Evolutionary conservation across 345 rosid genomes (phyloP), one percentile per base, ranked within the genome.

Genomic region (Eucalyptus cloeziana): DNA sequence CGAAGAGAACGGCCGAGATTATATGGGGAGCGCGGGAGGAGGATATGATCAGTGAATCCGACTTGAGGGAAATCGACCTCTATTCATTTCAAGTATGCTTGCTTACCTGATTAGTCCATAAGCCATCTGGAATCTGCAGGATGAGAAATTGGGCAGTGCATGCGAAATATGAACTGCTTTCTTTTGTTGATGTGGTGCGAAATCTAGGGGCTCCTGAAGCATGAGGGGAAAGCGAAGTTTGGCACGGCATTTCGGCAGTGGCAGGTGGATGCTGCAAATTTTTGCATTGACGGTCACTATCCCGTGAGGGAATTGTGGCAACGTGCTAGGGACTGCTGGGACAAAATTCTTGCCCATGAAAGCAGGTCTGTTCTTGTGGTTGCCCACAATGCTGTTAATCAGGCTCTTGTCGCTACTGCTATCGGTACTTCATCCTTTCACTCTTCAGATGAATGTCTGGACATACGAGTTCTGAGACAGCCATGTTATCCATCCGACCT

Each of bases 301-400:
- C 99, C 99, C 0, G 98, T 96, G 86, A 94, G 98, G 91, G 99
- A 97, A 92, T 91, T 96, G 89, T 97, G 99, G 99, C 95, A 89
- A 8, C 96, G 99, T 54, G 99, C 95, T 79, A 90, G 94, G 76
- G 95, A 88, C 90, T 95, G 96, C 90, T 96, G 99, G 99, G 62
- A 86, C 52, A 90, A 89, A 88, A 94, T 97, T 49, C 94, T 96
- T 89, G 92, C 93, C 49, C 98, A 97, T 88, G 96, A 95, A 86
- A 95, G 98, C 93, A 92, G 90, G 89, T 97, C 96, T 67, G 93
- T 95, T 94, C 99, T 97, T 86, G 96, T 97, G 92, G 99, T 96
- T 90, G 99, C 99, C 90, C 99, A 97, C 92, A 97, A 97, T 92
- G 99, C 99, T 91, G 95, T 96, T 90, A 96, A 96, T 87, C 99